Percentiles rank a stretch among this genome's conserved stretches.
phyloP scores from a whole-genome alignment of 208 protist species.

The Phytomonas sp. region DNA sequence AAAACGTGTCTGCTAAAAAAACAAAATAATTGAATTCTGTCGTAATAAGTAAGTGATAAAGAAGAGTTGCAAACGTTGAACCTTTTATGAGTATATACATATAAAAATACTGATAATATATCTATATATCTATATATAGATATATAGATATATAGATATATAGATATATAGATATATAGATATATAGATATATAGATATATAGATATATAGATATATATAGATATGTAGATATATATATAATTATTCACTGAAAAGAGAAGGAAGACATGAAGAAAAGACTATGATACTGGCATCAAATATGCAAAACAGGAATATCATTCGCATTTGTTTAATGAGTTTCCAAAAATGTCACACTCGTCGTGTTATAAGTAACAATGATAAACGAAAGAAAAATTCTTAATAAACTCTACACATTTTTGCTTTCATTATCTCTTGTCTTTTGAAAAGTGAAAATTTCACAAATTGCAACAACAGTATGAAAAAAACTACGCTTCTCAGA shows the following conservation, averaged over 20 bases:
- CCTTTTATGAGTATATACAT: not conserved
- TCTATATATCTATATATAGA: not conserved
- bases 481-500: no score
- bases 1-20: no score
- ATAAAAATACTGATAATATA: no score
- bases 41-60: no score
- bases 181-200: not conserved
- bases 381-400: no score
- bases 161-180: not conserved
- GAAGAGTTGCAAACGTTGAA: no score
- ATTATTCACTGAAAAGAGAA: not conserved
- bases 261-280: constrained; percentile 7
- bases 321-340: constrained; percentile 7
- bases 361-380: no score
- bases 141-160: not conserved
- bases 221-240: constrained; percentile 11
- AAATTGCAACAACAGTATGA: no score
- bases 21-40: no score
- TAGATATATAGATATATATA: constrained; percentile 7
- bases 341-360: constrained; percentile 4
- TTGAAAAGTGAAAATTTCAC: no score
- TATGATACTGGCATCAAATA: constrained; percentile 11
- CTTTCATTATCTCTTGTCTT: no score
- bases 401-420: no score
- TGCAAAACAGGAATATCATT: constrained; percentile 11